Base-by-base conservation (phyloP, 2,329 filamentous ascomycete species). In the Xylariales sp. region DNA sequence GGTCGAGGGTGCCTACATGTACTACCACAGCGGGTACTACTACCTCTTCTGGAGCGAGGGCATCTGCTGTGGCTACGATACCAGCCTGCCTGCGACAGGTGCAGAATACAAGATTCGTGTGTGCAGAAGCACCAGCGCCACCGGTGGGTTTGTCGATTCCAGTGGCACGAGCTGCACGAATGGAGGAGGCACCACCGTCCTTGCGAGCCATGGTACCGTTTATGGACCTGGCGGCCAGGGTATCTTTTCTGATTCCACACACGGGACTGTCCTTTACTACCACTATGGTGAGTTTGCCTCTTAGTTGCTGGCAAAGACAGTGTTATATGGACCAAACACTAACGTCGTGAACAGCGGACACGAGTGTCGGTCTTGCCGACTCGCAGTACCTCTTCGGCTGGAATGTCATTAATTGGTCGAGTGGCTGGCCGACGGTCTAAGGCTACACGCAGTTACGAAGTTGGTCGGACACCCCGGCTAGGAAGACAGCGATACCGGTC, bases 71-170 rank as follows among this genome's bases (percentile, higher is more conserved):
- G 66, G 64, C n/a, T 81, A 76, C 47, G 73, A 81, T 48, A 57
- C 54, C 0, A 63, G 51, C 40, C 62, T 56, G 42, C 78, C 80
- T 0, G 69, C 76, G 0, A 36, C 65, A 0, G 81, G 80, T 4
- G 62, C 64, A n/a, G 82, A 84, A 59, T 86, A 86, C 58, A 76
- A 74, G 55, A 80, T 85, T 55, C 74, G 73, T 52, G 78, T 82
- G 19, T 85, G 82, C 62, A 64, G 79, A n/a, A 77, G 73, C 4
- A 65, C 58, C 1, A 66, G 61, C 5, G 67, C 71, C 4, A 75
- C 65, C 1, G 68, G 77, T 0, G 64, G 64, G 1, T 86, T 79
- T 51, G 75, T 73, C 19, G 82, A 86, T 51, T 61, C 70, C 42
- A 55, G 54, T 37, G 80, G 80, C 2, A 62, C 54, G 12, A 61